Percentiles rank a stretch among this genome's conserved stretches.
Conservation (phyloP, 208 protist species). For the Leptomonas pyrrhocoris region DNA sequence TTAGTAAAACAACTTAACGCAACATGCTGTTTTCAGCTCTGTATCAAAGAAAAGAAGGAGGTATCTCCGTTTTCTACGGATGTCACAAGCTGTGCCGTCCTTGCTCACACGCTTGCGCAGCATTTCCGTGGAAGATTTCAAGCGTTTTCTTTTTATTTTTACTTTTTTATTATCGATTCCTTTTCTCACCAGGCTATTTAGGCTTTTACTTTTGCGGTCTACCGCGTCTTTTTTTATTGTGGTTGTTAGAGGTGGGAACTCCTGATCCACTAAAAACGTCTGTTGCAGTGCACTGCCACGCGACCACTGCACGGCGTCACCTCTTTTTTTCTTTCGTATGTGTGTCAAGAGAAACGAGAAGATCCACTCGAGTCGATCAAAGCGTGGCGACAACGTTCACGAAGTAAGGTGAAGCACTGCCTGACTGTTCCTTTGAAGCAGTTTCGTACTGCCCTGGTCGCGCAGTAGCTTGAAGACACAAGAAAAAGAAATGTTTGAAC, state of each 20-base stretch:
- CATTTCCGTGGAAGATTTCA: conserved; percentile 5
- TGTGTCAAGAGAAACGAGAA: not conserved
- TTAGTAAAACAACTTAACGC: not conserved
- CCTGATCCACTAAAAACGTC: conserved; percentile 7
- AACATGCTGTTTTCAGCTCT: not conserved
- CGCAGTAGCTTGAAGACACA: not conserved
- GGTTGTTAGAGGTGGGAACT: not conserved
- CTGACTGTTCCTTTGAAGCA: not conserved
- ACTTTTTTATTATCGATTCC: conserved; percentile 2
- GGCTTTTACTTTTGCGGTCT: not conserved
- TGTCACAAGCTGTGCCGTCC: not conserved
- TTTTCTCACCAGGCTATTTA: conserved; percentile 1
- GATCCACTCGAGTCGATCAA: not conserved
- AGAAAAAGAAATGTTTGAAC: not conserved
- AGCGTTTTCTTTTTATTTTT: conserved; percentile 17
- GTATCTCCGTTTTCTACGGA: conserved; percentile 10
- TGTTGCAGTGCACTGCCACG: conserved; percentile 22
- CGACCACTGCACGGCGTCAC: conserved; percentile 24
- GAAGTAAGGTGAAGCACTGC: not conserved
- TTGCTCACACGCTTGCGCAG: not conserved
- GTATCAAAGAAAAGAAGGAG: conserved; percentile 14
- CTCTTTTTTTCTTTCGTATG: not conserved
- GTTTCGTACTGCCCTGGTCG: too few relatives aligned
- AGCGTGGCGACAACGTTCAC: not conserved
- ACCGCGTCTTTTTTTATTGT: conserved; percentile 2